Base-by-base conservation (phyloP, 257 asterid species). In the Ilex aquifolium region DNA sequence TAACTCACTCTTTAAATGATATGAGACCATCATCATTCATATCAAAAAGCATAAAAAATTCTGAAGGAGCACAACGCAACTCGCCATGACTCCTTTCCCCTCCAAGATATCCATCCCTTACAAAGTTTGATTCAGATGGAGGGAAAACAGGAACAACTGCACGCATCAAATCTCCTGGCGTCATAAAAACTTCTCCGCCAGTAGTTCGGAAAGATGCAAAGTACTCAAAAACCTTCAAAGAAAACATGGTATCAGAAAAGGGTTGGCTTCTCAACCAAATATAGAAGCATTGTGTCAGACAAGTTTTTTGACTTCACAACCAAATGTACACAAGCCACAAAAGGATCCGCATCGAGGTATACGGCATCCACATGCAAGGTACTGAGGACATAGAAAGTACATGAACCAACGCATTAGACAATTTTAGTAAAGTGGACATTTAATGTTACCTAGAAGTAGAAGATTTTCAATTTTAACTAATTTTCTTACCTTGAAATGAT, bases 61-160 rank as follows among this genome's bases (percentile, higher is more conserved):
- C 60, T 5, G 97, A 90, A 16, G 96, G 91, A 48, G 78, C 81
- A 75, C 97, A 90, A 10, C 72, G 88, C 74, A 90, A 74, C 65
- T 85, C 93, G 59, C 96, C 97, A 48, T 91, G 97, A 55, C 69
- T 79, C 77, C 91, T 83, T 84, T 90, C 97, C 71, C 97, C 97
- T 80, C 81, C 76, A 42, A 90, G 95, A 79, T 80, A 72, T 70
- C 97, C 97, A 69, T 90, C 97, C 72, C 97, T 84, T 60, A 90
- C 91, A 63, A 83, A 82, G 74, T 82, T 68, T 8, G 97, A 90
- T 68, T 87, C 95, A 68, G 97, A 90, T 31, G 97, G 96, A 63
- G 97, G 97, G 72, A 90, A 90, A 52, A 90, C 97, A 63, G 97
- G 97, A 73, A 90, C 93, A 69, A 90, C 78, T 57, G 97, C 96